Evolutionary conservation across 1,139 yeast genomes (phyloP), one percentile per base, ranked within the genome.

Genomic region (Suhomyces ambrosiae): DNA sequence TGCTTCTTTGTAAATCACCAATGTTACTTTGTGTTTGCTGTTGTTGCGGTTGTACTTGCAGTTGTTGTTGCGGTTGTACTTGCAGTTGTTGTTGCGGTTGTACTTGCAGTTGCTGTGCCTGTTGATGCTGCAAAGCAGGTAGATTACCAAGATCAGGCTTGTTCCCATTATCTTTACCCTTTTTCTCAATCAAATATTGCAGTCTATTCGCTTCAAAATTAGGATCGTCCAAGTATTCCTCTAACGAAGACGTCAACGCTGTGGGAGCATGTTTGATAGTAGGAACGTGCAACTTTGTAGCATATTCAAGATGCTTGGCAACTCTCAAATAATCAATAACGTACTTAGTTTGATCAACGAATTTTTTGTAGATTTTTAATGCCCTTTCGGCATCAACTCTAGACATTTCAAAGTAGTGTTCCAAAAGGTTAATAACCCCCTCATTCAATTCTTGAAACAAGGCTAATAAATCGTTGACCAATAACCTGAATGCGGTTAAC

Each of bases 181-280:
- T 39, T 47, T 64, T 82, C 52, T 86, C 94, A 4, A 78, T 79
- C 46, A 88, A 60, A 53, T 85, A 88, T 54, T 86, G 95, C 45
- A 80, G 69, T 60, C 95, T 78, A 56, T 87, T 88, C 7, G 68
- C 64, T 53, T 87, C 96, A 60, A 86, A 87, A 53, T 83, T 85
- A n/a, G 87, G 87, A 58, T 86, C 96, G 54, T 82, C 76, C 52
- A 92, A 68, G 60, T 92, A 94, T 50, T 90, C 97, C 56, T 88
- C 95, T 40, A 92, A 73, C 10, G 95, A 84, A 27, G 82, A 75
- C 7, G 96, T 86, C 51, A 92, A 74, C 18, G 96, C 94, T 2
- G 97, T 90, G 10, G 97, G 97, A 0, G 97, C 97, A 62, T 92
- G 98, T 59, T 88, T 88, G 44, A 92, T 90, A 10, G 96, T 90